Base-by-base conservation (phyloP, 2,329 filamentous ascomycete genomes). In the Ophiostoma quercus region DNA sequence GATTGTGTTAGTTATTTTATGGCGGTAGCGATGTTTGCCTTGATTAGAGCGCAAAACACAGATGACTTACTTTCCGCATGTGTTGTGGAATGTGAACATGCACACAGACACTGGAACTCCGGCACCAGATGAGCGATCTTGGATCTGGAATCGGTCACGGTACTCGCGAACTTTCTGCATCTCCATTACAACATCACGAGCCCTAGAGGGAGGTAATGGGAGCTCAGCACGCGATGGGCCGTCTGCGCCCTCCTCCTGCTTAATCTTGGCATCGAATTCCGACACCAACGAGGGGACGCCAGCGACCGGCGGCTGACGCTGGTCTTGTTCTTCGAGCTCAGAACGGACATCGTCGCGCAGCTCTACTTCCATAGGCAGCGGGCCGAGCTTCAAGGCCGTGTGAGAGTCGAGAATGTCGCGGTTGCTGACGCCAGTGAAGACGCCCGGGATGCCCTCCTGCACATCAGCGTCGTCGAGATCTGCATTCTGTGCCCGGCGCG, bases 11-110 rank as follows among this genome's bases (percentile, higher is more conserved):
- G 62, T 65, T 16, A n/a, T 22, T 8, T 25, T 5, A 63, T 16
- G 12, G n/a, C 32, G 19, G 32, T 32, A 14, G 29, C 7, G 22
- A 32, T 32, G 32, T 7, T 22, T 6, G 14, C 22, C 43, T 19
- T 47, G 7, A 47, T 19, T 47, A 47, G 5, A 43, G n/a, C 12
- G 4, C 14, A 5, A n/a, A 29, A 29, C 25, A 29, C 8, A 29
- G 12, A 43, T 34, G n/a, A 79, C 87, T 82, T 81, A 94, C 92
- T 88, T 91, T 79, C 96, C 93, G 73, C 93, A 89, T 0, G 92
- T 96, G 79, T 99, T 99, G 82, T 99, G 95, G 77, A 98, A 97
- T 0, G 95, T 99, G 78, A 96, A 97, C 91, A 98, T 98, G 82
- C 92, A 95, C 32, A 96, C 90, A 75, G 93, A 96, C 71, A 97